Percentiles rank a stretch among this genome's conserved stretches.
phyloP scores from a whole-genome alignment of 148 eudicot genomes.

The Pouteria glomerata region DNA sequence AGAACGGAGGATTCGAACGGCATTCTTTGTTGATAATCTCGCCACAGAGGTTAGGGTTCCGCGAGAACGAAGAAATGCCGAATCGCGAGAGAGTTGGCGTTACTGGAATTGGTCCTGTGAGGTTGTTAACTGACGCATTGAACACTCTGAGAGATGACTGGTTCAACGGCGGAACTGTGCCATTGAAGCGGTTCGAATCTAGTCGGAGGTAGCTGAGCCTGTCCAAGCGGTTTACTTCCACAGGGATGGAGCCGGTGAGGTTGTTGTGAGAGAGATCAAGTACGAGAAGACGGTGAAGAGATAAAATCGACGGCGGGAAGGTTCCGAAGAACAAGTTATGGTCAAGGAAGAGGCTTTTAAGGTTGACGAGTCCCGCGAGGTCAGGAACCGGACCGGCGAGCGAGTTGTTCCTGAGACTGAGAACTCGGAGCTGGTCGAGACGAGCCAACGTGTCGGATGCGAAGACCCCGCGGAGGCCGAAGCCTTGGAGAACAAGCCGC shows the following conservation, averaged over 20 bases:
- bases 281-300: constrained; percentile 38
- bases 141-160: constrained; percentile 33
- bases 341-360: constrained; percentile 46
- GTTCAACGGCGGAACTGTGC: constrained; percentile 42
- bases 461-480: constrained; percentile 40
- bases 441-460: constrained; percentile 30
- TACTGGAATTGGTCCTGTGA: constrained; percentile 42
- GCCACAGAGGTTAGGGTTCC: constrained; percentile 34
- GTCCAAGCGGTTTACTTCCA: constrained; percentile 27
- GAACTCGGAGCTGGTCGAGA: constrained; percentile 55
- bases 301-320: constrained; percentile 32
- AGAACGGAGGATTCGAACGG: constrained; percentile 32
- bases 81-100: constrained; percentile 34
- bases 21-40: constrained; percentile 41
- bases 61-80: constrained; percentile 21
- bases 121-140: constrained; percentile 49
- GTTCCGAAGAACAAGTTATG: constrained; percentile 41
- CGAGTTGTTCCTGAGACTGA: constrained; percentile 54
- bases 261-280: constrained; percentile 52
- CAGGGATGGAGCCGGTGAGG: constrained; percentile 40
- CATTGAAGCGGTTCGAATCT: constrained; percentile 45
- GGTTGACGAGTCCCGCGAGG: constrained; percentile 40
- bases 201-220: constrained; percentile 35
- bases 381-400: constrained; percentile 57
- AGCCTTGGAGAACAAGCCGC: constrained; percentile 18